phyloP scores from a whole-genome alignment of 306 rosid species.

The Prosopis cineraria region DNA sequence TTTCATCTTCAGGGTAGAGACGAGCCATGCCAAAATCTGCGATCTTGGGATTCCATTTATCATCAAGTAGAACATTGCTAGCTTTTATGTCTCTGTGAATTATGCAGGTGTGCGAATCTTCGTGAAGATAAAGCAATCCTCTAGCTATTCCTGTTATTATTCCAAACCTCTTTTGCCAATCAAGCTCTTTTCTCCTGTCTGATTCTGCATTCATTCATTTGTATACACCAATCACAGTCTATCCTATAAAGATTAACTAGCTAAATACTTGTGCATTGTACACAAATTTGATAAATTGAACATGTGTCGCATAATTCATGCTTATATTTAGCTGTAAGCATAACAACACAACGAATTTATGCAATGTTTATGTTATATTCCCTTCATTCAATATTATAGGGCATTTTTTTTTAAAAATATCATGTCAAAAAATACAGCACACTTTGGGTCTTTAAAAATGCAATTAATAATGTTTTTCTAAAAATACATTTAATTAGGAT shows the following conservation, averaged over 20 bases:
- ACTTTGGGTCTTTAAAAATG: too few species aligned
- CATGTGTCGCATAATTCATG: too few species aligned
- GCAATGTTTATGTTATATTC: too few species aligned
- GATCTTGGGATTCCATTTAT: conserved; percentile 71
- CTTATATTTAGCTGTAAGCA: too few species aligned
- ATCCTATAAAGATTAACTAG: neutral
- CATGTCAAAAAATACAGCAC: too few species aligned
- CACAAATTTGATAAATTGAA: too few species aligned
- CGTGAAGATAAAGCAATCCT: conserved; percentile 76
- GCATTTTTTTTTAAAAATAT: too few species aligned
- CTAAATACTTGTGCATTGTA: neutral
- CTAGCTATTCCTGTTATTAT: conserved; percentile 62
- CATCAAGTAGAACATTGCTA: conserved; percentile 63
- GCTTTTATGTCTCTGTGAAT: conserved; percentile 78
- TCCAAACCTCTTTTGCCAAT: conserved; percentile 62
- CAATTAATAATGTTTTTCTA: too few species aligned
- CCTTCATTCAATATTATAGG: too few species aligned
- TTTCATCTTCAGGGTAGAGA: conserved; percentile 74
- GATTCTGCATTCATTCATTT: conserved; percentile 38
- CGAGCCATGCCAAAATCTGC: conserved; percentile 84
- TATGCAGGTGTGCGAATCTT: conserved; percentile 58
- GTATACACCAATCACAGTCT: neutral
- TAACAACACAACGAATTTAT: too few species aligned
- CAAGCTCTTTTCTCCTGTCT: conserved; percentile 44
- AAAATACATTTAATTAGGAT: too few species aligned